These are phyloP conservation scores for Cyathus striatus DNA, from an alignment of 768 basidiomycete genomes.

Conservation along the genomic window DNA sequence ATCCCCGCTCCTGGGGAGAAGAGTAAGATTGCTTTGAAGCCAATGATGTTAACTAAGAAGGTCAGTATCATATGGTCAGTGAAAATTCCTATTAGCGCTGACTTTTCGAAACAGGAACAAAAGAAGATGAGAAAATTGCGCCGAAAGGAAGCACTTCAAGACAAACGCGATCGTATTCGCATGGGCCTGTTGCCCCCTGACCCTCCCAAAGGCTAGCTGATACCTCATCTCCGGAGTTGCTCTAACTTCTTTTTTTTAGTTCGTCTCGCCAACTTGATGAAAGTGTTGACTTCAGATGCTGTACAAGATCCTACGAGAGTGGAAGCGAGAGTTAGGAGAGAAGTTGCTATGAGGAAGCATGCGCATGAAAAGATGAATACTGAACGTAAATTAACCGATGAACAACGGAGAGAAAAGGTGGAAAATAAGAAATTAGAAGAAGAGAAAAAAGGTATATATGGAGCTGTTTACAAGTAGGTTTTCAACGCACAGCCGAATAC, in stretches of 20 bases:
- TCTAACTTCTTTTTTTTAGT: constrained; percentile 31
- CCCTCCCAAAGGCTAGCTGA: constrained; percentile 76
- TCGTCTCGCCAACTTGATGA: constrained; percentile 93
- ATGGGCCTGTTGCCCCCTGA: constrained; percentile 97
- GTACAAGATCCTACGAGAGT: constrained; percentile 97
- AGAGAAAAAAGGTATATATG: constrained; percentile 79
- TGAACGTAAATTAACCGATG: constrained; percentile 87
- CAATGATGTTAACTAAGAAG: constrained; percentile 91
- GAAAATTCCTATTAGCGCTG: not conserved
- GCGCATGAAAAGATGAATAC: constrained; percentile 92
- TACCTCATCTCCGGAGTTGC: constrained; percentile 3
- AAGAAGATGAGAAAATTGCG: constrained; percentile 96
- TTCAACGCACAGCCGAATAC: constrained; percentile 1
- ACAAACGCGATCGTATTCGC: constrained; percentile 89
- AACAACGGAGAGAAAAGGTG: constrained; percentile 81
- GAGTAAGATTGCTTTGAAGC: constrained; percentile 71
- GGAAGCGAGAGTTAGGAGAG: constrained; percentile 89
- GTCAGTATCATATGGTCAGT: constrained; percentile 22
- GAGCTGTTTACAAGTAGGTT: constrained; percentile 88
- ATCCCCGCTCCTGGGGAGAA: constrained; percentile 90
- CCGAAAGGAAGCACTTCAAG: constrained; percentile 84
- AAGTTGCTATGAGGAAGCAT: constrained; percentile 87
- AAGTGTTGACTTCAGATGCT: constrained; percentile 93
- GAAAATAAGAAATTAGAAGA: constrained; percentile 84
- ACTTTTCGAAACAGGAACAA: constrained; percentile 58